Evolutionary conservation across 345 rosid species (phyloP).

Genomic region (Melaleuca quinquenervia): DNA sequence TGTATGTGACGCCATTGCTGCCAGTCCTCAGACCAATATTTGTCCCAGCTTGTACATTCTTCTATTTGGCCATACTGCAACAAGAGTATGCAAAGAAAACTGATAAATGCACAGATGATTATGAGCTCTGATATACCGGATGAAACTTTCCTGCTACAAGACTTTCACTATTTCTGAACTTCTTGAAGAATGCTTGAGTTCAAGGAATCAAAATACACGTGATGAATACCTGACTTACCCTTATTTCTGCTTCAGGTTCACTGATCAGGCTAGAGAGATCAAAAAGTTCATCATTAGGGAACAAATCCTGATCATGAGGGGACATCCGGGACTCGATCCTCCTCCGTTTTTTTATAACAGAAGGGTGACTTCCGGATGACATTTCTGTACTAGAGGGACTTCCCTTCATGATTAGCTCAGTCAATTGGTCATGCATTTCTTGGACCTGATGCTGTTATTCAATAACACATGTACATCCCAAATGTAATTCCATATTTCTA

Average conservation of each 20-base stretch:
- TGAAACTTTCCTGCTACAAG: not conserved
- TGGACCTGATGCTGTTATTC: not conserved
- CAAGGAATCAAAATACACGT: not conserved
- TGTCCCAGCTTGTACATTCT: not conserved
- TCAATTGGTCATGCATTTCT: not conserved
- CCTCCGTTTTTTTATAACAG: not conserved
- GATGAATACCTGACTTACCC: not conserved
- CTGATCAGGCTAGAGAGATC: not conserved
- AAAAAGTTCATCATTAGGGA: not conserved
- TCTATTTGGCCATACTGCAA: not conserved
- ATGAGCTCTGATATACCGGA: not conserved
- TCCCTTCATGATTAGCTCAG: not conserved
- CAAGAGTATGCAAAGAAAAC: not conserved
- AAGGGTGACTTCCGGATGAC: not conserved
- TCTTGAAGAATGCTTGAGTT: not conserved
- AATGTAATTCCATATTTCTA: not conserved
- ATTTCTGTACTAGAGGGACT: not conserved
- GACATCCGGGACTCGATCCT: not conserved
- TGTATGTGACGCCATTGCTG: not conserved
- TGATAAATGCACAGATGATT: not conserved
- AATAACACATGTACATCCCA: not conserved
- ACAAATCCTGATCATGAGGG: not conserved
- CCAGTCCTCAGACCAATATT: not conserved
- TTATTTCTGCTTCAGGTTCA: not conserved
- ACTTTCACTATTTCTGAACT: not conserved